Evolutionary conservation across 2,329 filamentous ascomycete species (phyloP).

Genomic region (Diaporthe destruens): DNA sequence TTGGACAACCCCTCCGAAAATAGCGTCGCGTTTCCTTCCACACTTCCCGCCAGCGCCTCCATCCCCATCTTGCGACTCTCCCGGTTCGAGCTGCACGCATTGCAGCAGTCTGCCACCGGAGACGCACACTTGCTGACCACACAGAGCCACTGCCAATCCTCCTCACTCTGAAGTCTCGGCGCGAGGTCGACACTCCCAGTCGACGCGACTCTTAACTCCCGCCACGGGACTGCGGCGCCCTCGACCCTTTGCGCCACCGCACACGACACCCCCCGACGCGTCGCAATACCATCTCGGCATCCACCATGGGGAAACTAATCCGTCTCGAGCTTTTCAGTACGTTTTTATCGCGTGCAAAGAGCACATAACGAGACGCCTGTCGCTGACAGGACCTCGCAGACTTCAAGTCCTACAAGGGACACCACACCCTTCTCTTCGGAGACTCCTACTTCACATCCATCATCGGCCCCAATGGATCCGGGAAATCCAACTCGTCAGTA

Average conservation of each 20-base stretch:
- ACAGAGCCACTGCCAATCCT: neutral
- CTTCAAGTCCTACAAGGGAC: slow-evolving; percentile 99
- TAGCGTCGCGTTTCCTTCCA: slow-evolving; percentile 34
- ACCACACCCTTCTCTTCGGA: slow-evolving; percentile 93
- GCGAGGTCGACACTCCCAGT: neutral
- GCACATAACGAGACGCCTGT: slow-evolving; percentile 11
- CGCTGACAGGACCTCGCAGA: slow-evolving; percentile 64
- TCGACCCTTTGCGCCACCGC: slow-evolving; percentile 17
- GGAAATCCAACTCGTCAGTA: slow-evolving; percentile 95
- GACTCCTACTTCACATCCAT: slow-evolving; percentile 99
- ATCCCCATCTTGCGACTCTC: slow-evolving; percentile 17
- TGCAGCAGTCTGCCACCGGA: slow-evolving; percentile 29
- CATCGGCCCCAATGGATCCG: slow-evolving; percentile 99
- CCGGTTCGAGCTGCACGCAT: slow-evolving; percentile 17
- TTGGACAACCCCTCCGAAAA: slow-evolving; percentile 38
- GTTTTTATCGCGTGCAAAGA: slow-evolving; percentile 49
- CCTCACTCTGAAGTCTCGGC: neutral
- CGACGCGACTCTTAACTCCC: slow-evolving; percentile 13
- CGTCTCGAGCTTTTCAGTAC: slow-evolving; percentile 93
- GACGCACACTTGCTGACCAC: neutral
- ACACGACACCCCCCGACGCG: slow-evolving; percentile 30
- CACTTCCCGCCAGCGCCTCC: neutral
- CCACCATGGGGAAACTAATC: slow-evolving; percentile 94
- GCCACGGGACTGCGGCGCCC: neutral
- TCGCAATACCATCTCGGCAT: slow-evolving; percentile 42